Percentiles rank a stretch among this genome's conserved stretches.
Evolutionary conservation across 1,284 basidiomycete species (phyloP).

Genomic region (Pseudozyma sp.): DNA sequence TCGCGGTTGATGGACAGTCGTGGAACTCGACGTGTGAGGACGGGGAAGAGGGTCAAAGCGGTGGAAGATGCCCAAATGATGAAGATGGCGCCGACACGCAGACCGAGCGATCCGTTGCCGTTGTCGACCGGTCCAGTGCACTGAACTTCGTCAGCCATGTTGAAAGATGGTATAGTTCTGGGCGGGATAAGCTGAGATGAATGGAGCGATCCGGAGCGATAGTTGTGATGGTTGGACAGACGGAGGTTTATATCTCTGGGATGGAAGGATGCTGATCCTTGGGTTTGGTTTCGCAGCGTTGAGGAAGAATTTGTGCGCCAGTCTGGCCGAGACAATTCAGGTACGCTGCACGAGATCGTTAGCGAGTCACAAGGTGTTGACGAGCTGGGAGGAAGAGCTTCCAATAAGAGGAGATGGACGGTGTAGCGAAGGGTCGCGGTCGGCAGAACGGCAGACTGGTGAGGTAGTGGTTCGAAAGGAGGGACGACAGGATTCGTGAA

Average conservation of each 20-base stretch:
- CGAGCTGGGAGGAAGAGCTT: not conserved
- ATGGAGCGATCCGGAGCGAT: not conserved
- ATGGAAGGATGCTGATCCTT: too few species aligned
- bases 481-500: conserved; percentile 1
- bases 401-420: not conserved
- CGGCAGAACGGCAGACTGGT: conserved; percentile 28
- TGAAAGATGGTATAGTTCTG: not conserved
- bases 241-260: too few species aligned
- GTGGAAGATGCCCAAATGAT: conserved; percentile 76
- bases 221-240: too few species aligned
- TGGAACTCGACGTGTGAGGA: conserved; percentile 76
- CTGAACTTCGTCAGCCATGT: conserved; percentile 36
- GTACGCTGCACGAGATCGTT: too few species aligned
- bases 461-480: conserved; percentile 11
- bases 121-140: conserved; percentile 42
- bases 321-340: too few species aligned
- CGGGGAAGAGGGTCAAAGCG: conserved; percentile 83
- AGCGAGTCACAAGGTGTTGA: too few species aligned
- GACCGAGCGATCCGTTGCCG: conserved; percentile 39
- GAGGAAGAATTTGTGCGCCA: too few species aligned
- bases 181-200: not conserved
- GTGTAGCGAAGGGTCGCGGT: not conserved
- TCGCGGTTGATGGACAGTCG: conserved; percentile 63
- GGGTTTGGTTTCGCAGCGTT: too few species aligned
- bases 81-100: conserved; percentile 82